Conservation (phyloP, 2,329 filamentous ascomycete genomes). For the Sphaerulina populicola region DNA sequence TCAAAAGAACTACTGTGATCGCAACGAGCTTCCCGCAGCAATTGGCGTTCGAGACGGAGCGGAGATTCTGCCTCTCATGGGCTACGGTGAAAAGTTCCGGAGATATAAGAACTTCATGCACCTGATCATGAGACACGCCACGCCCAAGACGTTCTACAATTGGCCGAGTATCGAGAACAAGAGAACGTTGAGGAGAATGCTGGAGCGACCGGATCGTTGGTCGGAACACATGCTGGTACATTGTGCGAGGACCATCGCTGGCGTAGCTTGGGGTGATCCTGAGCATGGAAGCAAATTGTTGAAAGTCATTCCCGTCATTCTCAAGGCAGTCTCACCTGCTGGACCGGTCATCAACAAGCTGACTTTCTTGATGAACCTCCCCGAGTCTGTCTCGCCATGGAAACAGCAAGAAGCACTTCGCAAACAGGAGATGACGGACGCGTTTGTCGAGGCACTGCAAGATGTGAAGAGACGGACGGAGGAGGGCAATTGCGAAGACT, state of each 20-base stretch:
- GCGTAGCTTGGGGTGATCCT: conserved; percentile 31
- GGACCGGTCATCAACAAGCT: conserved; percentile 32
- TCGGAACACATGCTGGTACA: conserved; percentile 31
- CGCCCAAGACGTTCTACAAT: conserved; percentile 28
- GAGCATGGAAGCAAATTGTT: conserved; percentile 31
- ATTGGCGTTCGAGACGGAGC: conserved; percentile 28
- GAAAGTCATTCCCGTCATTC: conserved; percentile 29
- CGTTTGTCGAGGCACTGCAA: conserved; percentile 29
- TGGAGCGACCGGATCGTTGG: conserved; percentile 30
- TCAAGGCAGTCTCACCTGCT: conserved; percentile 31
- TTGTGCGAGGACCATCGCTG: conserved; percentile 30
- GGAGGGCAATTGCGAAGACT: conserved; percentile 22
- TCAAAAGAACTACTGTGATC: conserved; percentile 31
- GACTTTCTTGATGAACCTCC: conserved; percentile 29
- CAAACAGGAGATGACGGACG: conserved; percentile 28
- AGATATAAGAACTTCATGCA: conserved; percentile 34
- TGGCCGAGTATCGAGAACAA: conserved; percentile 31
- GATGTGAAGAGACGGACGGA: conserved; percentile 27
- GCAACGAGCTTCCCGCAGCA: conserved; percentile 31
- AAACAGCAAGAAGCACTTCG: conserved; percentile 27
- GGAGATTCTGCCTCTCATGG: conserved; percentile 31
- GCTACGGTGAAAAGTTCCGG: conserved; percentile 27
- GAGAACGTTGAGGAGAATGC: conserved; percentile 28
- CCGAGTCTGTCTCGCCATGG: conserved; percentile 27
- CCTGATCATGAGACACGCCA: conserved; percentile 29